Percentiles rank a stretch among this genome's conserved stretches.
Evolutionary conservation across 2,329 filamentous ascomycete genomes (phyloP).

Genomic region (Alternaria viburni): DNA sequence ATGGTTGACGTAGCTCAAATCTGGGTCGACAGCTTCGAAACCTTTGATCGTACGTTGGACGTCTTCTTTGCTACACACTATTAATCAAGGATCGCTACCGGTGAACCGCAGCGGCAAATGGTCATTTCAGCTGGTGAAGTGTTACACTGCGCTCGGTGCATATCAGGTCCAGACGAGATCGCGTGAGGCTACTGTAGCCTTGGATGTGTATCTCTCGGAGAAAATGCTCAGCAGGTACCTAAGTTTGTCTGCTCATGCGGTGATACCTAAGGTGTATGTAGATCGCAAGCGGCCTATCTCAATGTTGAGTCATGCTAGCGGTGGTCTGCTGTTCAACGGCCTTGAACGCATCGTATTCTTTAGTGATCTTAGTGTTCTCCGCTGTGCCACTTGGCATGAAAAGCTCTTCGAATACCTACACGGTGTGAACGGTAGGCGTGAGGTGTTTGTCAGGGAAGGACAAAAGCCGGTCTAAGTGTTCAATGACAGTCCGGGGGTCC

Average conservation of each 20-base stretch:
- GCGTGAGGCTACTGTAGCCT: neutral
- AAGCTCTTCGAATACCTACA: fast-evolving
- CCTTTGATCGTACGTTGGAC: neutral
- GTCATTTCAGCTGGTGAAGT: neutral
- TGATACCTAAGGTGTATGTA: neutral
- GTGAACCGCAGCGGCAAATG: neutral
- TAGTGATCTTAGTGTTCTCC: neutral
- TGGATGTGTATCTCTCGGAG: neutral
- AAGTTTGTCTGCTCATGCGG: neutral
- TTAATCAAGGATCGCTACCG: fast-evolving
- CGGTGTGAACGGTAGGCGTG: neutral
- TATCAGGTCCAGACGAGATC: fast-evolving
- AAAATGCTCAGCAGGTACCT: neutral
- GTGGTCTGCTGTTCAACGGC: neutral
- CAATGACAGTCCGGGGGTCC: neutral
- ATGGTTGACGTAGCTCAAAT: neutral
- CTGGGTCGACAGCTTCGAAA: neutral
- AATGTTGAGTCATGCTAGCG: neutral
- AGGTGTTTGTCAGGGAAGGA: neutral
- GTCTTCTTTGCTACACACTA: neutral
- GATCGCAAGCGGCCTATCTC: neutral
- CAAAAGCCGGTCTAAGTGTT: neutral
- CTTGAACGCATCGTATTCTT: neutral
- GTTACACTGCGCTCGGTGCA: neutral
- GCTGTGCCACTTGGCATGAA: neutral